A percentile compares a stretch with the other conserved stretches of the same genome.
Conservation (phyloP, 148 eudicot genomes). For the Fagopyrum homotropicum region DNA sequence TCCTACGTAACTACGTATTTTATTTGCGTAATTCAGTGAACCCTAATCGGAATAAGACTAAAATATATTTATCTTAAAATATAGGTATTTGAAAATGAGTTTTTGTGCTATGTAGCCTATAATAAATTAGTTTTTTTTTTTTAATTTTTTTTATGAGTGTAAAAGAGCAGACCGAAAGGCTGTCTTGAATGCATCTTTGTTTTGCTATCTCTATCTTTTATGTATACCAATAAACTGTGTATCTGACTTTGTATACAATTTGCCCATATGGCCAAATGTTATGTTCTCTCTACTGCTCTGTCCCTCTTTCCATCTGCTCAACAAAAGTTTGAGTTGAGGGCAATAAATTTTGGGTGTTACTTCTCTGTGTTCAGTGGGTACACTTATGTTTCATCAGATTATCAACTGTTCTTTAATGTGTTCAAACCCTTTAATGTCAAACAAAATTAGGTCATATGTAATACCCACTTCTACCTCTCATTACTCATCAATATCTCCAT, state of each 20-base stretch:
- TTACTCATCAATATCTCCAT: too few species aligned
- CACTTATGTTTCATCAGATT: neutral
- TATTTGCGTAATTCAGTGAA: too few species aligned
- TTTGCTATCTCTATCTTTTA: neutral
- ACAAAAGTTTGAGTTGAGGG: neutral
- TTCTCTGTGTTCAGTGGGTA: neutral
- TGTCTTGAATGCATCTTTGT: constrained; percentile 9
- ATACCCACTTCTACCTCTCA: too few species aligned
- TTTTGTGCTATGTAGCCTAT: too few species aligned
- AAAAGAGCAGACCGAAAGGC: constrained; percentile 8
- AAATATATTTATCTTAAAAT: too few species aligned
- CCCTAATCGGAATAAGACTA: too few species aligned
- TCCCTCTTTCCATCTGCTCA: neutral
- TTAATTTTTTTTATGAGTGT: neutral
- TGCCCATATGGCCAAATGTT: neutral
- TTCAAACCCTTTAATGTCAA: neutral
- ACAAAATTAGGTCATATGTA: too few species aligned
- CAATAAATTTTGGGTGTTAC: constrained; percentile 1
- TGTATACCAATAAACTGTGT: neutral
- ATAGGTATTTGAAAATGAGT: too few species aligned
- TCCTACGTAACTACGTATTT: too few species aligned
- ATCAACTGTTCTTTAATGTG: neutral
- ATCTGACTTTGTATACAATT: constrained; percentile 1
- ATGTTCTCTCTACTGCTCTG: too few species aligned
- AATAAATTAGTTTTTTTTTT: too few species aligned